phyloP scores from a whole-genome alignment of 495 filamentous ascomycete species.

The Podospora bellae-mahoneyi region DNA sequence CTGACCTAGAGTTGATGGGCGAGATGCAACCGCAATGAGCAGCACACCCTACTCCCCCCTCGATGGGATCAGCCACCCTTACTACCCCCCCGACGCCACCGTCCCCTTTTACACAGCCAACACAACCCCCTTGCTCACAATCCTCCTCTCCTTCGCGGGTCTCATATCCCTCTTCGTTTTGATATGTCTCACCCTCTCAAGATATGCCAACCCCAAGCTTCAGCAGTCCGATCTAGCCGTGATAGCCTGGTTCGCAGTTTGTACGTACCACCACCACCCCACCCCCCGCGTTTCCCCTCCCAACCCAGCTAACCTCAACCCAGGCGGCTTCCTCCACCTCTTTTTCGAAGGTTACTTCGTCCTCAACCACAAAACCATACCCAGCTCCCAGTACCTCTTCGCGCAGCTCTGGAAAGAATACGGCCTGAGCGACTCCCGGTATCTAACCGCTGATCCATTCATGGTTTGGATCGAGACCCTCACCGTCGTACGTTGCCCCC shows the following conservation, averaged over 20 bases:
- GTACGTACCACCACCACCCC: conserved; percentile 15
- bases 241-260: conserved; percentile 59
- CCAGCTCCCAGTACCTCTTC: conserved; percentile 50
- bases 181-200: conserved; percentile 42
- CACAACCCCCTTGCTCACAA: conserved; percentile 42
- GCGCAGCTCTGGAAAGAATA: conserved; percentile 91
- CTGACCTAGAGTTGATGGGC: too few species aligned
- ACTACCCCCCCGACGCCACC: conserved; percentile 61
- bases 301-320: not conserved
- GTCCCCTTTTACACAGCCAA: conserved; percentile 60
- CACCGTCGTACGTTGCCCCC: conserved; percentile 58
- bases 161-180: conserved; percentile 45
- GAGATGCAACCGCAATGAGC: not conserved
- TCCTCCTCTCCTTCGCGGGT: conserved; percentile 48
- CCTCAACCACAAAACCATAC: conserved; percentile 53
- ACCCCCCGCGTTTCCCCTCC: not conserved
- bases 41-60: not conserved
- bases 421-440: conserved; percentile 76
- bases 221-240: conserved; percentile 37
- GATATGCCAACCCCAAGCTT: conserved; percentile 34
- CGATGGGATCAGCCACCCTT: conserved; percentile 54
- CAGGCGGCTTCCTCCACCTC: conserved; percentile 62
- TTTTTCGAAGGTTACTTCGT: conserved; percentile 87
- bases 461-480: conserved; percentile 82
- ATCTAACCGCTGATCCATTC: conserved; percentile 73